These are phyloP conservation scores for Artemisia tridentata DNA, from an alignment of 129 eudicot species.

Conservation along the genomic window DNA sequence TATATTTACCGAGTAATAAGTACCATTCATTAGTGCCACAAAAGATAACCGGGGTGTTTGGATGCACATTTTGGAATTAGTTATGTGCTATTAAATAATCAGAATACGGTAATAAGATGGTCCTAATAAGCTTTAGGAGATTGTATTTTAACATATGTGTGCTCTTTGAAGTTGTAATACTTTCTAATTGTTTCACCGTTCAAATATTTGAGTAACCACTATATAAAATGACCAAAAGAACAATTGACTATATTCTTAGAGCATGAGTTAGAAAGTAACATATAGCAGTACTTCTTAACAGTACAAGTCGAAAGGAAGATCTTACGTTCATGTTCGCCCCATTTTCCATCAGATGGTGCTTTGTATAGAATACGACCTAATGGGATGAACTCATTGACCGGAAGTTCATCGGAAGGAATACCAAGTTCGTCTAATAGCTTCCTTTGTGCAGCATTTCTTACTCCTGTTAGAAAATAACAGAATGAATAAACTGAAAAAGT, in stretches of 20 bases:
- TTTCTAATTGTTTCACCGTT: no score
- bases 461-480: slow-evolving; percentile 41
- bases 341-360: slow-evolving; percentile 98
- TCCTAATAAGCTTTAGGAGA: background rate
- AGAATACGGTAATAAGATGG: background rate
- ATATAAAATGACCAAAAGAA: no score
- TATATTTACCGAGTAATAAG: background rate
- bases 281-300: background rate
- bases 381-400: slow-evolving; percentile 81
- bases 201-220: no score
- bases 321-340: slow-evolving; percentile 99
- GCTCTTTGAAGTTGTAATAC: no score
- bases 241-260: no score
- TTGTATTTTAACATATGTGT: no score
- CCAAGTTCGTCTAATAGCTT: slow-evolving; percentile 97
- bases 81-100: background rate
- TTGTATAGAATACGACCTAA: slow-evolving; percentile 91
- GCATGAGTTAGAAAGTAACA: background rate
- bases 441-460: slow-evolving; percentile 97
- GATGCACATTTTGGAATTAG: background rate
- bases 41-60: background rate
- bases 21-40: background rate
- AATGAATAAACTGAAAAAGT: slow-evolving; percentile 1
- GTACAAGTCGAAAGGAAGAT: background rate
- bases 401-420: slow-evolving; percentile 83